Evolutionary conservation across 1,139 yeast species (phyloP).

Genomic region (Magnusiomyces clavatus): DNA sequence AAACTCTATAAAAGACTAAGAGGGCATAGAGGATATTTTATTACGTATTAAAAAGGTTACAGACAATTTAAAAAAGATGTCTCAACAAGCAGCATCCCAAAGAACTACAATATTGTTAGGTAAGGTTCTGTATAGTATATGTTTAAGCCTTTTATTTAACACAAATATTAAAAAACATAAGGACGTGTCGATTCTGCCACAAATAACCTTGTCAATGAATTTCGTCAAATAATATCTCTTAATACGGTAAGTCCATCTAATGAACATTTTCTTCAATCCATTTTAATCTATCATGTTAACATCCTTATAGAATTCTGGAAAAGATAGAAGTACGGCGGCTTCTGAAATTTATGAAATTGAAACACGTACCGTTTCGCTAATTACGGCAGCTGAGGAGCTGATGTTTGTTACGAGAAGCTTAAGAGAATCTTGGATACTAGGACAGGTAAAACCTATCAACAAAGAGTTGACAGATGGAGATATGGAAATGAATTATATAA

Average conservation of each 20-base stretch:
- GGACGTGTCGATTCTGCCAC: slow-evolving; percentile 33
- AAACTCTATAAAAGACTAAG: too few species aligned
- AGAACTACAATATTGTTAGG: slow-evolving; percentile 23
- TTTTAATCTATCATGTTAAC: not conserved
- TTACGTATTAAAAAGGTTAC: too few species aligned
- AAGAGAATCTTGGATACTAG: slow-evolving; percentile 38
- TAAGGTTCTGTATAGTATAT: slow-evolving; percentile 11
- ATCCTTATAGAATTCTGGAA: slow-evolving; percentile 26
- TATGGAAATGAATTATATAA: slow-evolving; percentile 1
- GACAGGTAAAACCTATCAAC: slow-evolving; percentile 30
- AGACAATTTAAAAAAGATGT: slow-evolving; percentile 3
- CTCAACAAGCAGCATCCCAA: slow-evolving; percentile 19
- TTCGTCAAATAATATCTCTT: slow-evolving; percentile 25
- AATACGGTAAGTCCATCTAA: slow-evolving; percentile 20
- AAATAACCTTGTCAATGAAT: slow-evolving; percentile 24
- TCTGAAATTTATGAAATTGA: slow-evolving; percentile 31
- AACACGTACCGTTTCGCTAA: slow-evolving; percentile 29
- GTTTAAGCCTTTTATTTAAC: not conserved
- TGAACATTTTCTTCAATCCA: not conserved
- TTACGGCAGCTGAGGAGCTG: slow-evolving; percentile 35
- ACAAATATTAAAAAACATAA: not conserved
- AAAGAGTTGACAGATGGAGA: slow-evolving; percentile 15
- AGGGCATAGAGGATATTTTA: too few species aligned
- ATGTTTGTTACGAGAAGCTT: slow-evolving; percentile 33
- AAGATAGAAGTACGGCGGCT: slow-evolving; percentile 28